Evolutionary conservation across 495 filamentous ascomycete species (phyloP).

Genomic region (Penicillium tannophilum): DNA sequence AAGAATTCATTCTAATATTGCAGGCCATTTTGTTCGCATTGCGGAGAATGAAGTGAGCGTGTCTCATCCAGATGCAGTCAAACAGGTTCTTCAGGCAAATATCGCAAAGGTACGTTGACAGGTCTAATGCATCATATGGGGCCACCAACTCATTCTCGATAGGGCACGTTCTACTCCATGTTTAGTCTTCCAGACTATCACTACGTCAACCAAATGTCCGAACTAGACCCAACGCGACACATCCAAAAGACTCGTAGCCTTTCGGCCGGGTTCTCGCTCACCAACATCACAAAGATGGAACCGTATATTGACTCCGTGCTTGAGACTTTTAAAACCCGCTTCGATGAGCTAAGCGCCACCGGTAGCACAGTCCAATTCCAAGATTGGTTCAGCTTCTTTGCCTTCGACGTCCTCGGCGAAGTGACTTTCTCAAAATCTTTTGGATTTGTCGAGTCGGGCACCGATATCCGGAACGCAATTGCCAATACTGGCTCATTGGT

Average conservation of each 20-base stretch:
- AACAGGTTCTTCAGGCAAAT: slow-evolving; percentile 31
- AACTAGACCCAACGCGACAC: slow-evolving; percentile 37
- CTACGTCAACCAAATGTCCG: slow-evolving; percentile 49
- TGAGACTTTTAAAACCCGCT: slow-evolving; percentile 22
- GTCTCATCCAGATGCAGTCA: slow-evolving; percentile 47
- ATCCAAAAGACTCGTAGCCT: slow-evolving; percentile 37
- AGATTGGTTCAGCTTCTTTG: slow-evolving; percentile 50
- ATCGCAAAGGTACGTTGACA: slow-evolving; percentile 26
- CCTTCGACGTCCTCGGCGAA: slow-evolving; percentile 50
- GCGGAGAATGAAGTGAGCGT: slow-evolving; percentile 51
- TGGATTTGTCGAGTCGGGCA: slow-evolving; percentile 43
- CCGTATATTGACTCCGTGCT: slow-evolving; percentile 40
- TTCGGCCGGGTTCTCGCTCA: slow-evolving; percentile 38
- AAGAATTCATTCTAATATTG: background rate
- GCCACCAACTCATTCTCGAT: background rate
- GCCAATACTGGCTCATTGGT: slow-evolving; percentile 39
- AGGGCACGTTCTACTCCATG: slow-evolving; percentile 36
- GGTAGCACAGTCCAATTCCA: slow-evolving; percentile 38
- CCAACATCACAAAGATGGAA: slow-evolving; percentile 44
- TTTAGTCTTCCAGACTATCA: slow-evolving; percentile 42
- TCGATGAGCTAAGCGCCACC: slow-evolving; percentile 29
- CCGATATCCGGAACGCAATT: slow-evolving; percentile 45
- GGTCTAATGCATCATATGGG: background rate
- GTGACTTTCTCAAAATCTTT: slow-evolving; percentile 43
- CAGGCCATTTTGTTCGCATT: slow-evolving; percentile 52